A percentile compares a stretch with the other conserved stretches of the same genome.
Conservation (phyloP, 371 early-diverging fungal species). For the Dinochytrium kinnereticum region DNA sequence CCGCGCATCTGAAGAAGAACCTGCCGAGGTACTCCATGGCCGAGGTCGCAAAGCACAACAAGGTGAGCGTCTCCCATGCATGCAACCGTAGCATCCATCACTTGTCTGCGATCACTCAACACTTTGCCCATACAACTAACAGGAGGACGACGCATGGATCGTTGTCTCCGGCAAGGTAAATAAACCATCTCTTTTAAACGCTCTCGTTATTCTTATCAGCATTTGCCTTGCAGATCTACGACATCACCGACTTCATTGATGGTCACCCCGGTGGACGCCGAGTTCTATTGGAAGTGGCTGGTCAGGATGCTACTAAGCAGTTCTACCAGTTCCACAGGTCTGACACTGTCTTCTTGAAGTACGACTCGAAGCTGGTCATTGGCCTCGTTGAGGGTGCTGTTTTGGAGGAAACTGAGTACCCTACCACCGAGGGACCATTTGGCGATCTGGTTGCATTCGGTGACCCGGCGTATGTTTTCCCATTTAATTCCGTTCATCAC, state of each 20-base stretch:
- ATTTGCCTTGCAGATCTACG: conserved; percentile 73
- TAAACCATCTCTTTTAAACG: conserved; percentile 20
- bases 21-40: conserved; percentile 14
- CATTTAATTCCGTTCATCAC: too few species aligned
- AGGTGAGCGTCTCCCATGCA: conserved; percentile 38
- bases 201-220: not conserved
- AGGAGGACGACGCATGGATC: too few species aligned
- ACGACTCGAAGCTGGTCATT: conserved; percentile 51
- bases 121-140: too few species aligned
- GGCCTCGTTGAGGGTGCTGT: conserved; percentile 35
- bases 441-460: conserved; percentile 59
- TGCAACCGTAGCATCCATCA: too few species aligned
- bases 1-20: conserved; percentile 8
- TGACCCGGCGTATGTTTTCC: conserved; percentile 64
- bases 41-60: conserved; percentile 62
- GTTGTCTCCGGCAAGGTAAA: conserved; percentile 48
- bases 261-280: conserved; percentile 50
- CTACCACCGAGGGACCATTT: conserved; percentile 3
- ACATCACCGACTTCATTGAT: conserved; percentile 76
- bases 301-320: conserved; percentile 53
- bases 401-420: conserved; percentile 33
- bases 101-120: too few species aligned
- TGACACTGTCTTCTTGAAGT: conserved; percentile 10
- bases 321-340: conserved; percentile 36
- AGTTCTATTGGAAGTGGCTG: conserved; percentile 40